Evolutionary conservation across 2,329 filamentous ascomycete genomes (phyloP), one percentile per base, ranked within the genome.

Genomic region (Aureobasidium mangrovei): DNA sequence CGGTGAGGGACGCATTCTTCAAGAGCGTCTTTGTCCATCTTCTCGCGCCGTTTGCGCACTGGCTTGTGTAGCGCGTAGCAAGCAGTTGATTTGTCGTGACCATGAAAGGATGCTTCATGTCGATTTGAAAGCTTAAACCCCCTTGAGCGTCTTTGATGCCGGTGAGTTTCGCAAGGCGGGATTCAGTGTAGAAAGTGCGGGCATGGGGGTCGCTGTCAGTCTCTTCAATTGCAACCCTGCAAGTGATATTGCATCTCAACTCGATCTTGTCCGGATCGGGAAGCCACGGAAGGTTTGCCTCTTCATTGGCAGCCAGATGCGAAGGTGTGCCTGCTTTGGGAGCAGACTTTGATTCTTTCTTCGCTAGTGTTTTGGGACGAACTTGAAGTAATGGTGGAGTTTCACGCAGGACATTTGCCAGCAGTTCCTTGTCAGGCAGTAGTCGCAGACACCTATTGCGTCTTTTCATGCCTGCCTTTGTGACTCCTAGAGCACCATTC

Each of bases 381-480:
- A 42, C 12, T 18, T 3, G 29, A 26, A 38, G 33, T 29, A 18
- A 38, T 18, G 9, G 47, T 27, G 18, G 8, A 41, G 28, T 10
- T 28, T 35, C 33, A 18, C 18, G 18, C 6, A 60, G 54, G 18
- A 64, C 44, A 31, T 60, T 57, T 8, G 59, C 53, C 26, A 69
- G 49, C 59, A 68, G 65, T n/a, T 64, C 58, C 42, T 42, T 59
- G 24, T 54, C 64, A 36, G 59, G 62, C 44, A 56, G 65, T 49
- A 61, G 53, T 67, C 68, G 70, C 4, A 41, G 53, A 2, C 56
- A 39, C 2, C 8, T 18, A 42, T 52, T 51, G 56, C 58, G 28
- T n/a, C 48, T 40, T 55, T 24, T 18, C 45, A 47, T 38, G n/a
- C 38, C 38, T 42, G 38, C n/a, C 6, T 33, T 9, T 27, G 27